Evolutionary conservation across 129 eudicot species (phyloP).

Genomic region (Chrysanthemum lavandulifolium): DNA sequence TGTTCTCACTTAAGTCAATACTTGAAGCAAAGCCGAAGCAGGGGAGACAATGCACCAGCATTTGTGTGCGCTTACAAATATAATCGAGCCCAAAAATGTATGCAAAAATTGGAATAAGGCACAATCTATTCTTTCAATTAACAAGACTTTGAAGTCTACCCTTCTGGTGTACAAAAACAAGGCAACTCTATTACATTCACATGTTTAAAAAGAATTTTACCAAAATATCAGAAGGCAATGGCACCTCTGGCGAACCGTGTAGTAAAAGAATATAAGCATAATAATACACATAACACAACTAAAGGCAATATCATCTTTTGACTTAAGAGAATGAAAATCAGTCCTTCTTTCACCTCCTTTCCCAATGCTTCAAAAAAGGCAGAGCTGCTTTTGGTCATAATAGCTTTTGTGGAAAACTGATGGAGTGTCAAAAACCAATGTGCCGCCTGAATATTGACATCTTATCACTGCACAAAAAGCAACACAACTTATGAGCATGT

Average conservation of each 20-base stretch:
- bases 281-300: slow-evolving; percentile 22
- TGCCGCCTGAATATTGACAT: slow-evolving; percentile 1
- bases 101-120: no score
- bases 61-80: no score
- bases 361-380: slow-evolving; percentile 22
- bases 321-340: not conserved
- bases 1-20: no score
- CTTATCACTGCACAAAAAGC: slow-evolving; percentile 23
- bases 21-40: no score
- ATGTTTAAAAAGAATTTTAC: not conserved
- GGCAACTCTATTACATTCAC: no score
- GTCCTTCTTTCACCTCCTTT: slow-evolving; percentile 7
- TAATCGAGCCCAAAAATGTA: no score
- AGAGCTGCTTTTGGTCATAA: slow-evolving; percentile 27
- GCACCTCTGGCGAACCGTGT: slow-evolving; percentile 16
- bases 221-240: slow-evolving; percentile 31
- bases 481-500: slow-evolving; percentile 15
- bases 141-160: no score
- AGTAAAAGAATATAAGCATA: slow-evolving; percentile 39
- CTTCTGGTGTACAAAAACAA: no score
- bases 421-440: slow-evolving; percentile 1
- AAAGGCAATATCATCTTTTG: not conserved
- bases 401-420: slow-evolving; percentile 11
- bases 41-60: no score
- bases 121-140: no score